Evolutionary conservation across 441 rosid genomes (phyloP).

Genomic region (Populus tomentosa): DNA sequence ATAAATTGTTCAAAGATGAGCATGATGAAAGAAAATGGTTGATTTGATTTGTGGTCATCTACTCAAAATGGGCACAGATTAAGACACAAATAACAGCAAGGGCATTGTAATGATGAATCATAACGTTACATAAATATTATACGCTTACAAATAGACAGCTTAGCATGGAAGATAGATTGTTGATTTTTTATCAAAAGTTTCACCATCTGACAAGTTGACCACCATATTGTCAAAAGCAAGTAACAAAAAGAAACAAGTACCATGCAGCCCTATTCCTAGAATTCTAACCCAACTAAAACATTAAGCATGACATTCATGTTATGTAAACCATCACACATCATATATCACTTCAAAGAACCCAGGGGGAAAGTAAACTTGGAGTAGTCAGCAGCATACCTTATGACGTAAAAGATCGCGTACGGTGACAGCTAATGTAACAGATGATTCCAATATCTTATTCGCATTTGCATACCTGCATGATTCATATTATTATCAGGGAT

Average conservation of each 20-base stretch:
- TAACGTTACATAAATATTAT: background rate
- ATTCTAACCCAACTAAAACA: background rate
- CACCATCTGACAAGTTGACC: background rate
- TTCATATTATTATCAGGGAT: slow-evolving; percentile 18
- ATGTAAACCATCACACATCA: background rate
- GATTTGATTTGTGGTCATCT: background rate
- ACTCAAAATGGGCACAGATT: background rate
- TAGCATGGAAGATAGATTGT: background rate
- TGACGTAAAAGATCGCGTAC: slow-evolving; percentile 52
- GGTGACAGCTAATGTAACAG: slow-evolving; percentile 50
- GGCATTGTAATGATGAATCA: background rate
- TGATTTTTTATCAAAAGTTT: background rate
- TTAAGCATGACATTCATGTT: background rate
- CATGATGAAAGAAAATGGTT: background rate
- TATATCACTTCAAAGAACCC: background rate
- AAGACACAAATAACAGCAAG: background rate
- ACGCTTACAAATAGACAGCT: background rate
- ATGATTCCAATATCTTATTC: slow-evolving; percentile 42
- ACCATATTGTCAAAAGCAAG: background rate
- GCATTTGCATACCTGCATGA: slow-evolving; percentile 30
- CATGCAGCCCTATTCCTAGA: background rate
- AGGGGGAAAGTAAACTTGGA: background rate
- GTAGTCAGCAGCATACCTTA: slow-evolving; percentile 48
- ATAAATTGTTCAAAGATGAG: background rate
- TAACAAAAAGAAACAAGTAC: background rate